These are phyloP conservation scores for Ricinus communis DNA, from an alignment of 345 rosid species.

Conservation along the genomic window DNA sequence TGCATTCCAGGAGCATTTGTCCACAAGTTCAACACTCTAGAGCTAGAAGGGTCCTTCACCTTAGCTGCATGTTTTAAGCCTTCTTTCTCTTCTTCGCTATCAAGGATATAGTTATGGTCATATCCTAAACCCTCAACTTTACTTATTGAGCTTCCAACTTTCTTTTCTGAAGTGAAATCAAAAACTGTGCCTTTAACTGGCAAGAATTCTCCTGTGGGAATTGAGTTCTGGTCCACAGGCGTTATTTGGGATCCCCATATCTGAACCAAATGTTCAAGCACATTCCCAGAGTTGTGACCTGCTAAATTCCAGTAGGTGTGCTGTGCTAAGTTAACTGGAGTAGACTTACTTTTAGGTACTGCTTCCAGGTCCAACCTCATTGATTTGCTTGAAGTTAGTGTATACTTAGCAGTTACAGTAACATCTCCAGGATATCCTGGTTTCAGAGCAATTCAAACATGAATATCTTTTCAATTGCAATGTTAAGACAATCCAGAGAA, in stretches of 20 bases:
- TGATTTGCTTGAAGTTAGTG: conserved; percentile 56
- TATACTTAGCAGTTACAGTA: conserved; percentile 62
- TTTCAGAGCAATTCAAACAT: not conserved
- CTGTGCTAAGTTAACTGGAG: conserved; percentile 77
- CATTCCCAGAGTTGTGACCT: conserved; percentile 67
- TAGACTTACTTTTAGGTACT: conserved; percentile 58
- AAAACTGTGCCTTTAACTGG: conserved; percentile 69
- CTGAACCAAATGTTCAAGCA: conserved; percentile 67
- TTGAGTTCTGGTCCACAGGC: conserved; percentile 67
- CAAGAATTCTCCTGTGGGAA: conserved; percentile 78
- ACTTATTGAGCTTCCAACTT: conserved; percentile 53
- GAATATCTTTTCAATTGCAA: not conserved
- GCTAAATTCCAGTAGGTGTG: conserved; percentile 89
- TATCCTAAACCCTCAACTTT: conserved; percentile 72
- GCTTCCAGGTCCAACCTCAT: conserved; percentile 86
- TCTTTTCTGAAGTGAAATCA: conserved; percentile 73
- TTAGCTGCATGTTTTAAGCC: conserved; percentile 78
- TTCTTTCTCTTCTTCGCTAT: conserved; percentile 53
- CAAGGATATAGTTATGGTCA: conserved; percentile 83
- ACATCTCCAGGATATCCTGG: conserved; percentile 81
- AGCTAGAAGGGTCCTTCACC: conserved; percentile 55
- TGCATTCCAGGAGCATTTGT: conserved; percentile 80
- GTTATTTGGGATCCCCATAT: conserved; percentile 74
- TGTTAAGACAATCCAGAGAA: conserved; percentile 1
- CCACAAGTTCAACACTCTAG: conserved; percentile 79